Evolutionary conservation across 1,284 basidiomycete genomes (phyloP).

Genomic region (Gomphus bonarii): DNA sequence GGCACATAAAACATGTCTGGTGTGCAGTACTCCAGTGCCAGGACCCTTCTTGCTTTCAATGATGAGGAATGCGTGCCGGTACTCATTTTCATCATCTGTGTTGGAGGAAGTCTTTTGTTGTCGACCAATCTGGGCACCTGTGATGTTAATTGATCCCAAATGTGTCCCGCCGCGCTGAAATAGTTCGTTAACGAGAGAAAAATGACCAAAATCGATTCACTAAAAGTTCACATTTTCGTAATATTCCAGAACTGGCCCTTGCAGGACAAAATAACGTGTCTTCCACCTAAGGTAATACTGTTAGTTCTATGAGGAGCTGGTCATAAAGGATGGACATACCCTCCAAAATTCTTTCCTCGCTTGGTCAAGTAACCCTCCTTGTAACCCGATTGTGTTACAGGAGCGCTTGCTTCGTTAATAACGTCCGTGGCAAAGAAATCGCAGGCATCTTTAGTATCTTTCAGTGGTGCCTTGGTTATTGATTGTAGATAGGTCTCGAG

Average conservation of each 20-base stretch:
- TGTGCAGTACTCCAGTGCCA: conserved; percentile 60
- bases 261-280: conserved; percentile 86
- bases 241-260: conserved; percentile 83
- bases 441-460: conserved; percentile 84
- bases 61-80: conserved; percentile 94
- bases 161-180: conserved; percentile 79
- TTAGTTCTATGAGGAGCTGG: neutral
- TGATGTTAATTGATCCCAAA: conserved; percentile 80
- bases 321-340: conserved; percentile 21
- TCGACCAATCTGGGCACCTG: conserved; percentile 79
- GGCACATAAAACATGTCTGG: conserved; percentile 89
- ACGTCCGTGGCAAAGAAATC: conserved; percentile 89
- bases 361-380: conserved; percentile 97
- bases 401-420: conserved; percentile 60
- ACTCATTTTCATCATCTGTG: conserved; percentile 82
- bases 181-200: conserved; percentile 14
- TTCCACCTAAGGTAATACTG: conserved; percentile 54
- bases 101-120: conserved; percentile 42
- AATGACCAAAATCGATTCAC: conserved; percentile 12
- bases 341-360: conserved; percentile 92
- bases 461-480: conserved; percentile 75
- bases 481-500: conserved; percentile 84
- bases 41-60: conserved; percentile 74
- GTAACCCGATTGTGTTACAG: conserved; percentile 71
- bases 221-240: conserved; percentile 78